phyloP scores from a whole-genome alignment of 129 eudicot genomes.

The Cynara cardunculus region DNA sequence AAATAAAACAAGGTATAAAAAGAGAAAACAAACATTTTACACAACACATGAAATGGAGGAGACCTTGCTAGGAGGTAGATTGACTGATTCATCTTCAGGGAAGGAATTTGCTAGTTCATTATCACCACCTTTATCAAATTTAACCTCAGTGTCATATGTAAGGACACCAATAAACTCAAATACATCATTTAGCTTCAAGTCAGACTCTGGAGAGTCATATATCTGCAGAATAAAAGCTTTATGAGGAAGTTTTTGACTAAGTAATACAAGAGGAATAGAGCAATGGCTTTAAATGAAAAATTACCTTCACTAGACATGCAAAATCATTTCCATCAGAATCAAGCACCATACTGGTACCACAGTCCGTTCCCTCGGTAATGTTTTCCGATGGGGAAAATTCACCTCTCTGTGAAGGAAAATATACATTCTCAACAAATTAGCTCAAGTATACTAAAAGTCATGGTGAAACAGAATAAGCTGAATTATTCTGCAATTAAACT shows the following conservation, averaged over 20 bases:
- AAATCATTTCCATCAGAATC: conserved; percentile 43
- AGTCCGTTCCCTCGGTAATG: conserved; percentile 26
- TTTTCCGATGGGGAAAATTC: conserved; percentile 25
- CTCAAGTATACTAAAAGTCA: neutral
- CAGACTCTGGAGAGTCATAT: conserved; percentile 76
- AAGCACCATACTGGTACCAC: conserved; percentile 25
- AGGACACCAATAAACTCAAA: conserved; percentile 93
- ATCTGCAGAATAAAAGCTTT: conserved; percentile 43
- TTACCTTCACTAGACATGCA: conserved; percentile 91
- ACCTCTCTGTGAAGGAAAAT: conserved; percentile 45
- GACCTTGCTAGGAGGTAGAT: conserved; percentile 72
- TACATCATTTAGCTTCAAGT: conserved; percentile 85
- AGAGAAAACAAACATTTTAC: neutral
- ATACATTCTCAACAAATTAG: neutral
- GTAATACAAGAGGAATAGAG: neutral
- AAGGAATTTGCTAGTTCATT: conserved; percentile 40
- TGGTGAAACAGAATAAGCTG: neutral
- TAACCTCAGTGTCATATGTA: conserved; percentile 59
- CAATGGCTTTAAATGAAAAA: neutral
- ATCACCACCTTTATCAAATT: conserved; percentile 35
- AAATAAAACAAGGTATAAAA: neutral
- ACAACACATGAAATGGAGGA: neutral
- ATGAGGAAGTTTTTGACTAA: neutral
- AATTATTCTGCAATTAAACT: neutral
- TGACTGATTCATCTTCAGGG: conserved; percentile 49